Evolutionary conservation across 345 rosid species (phyloP).

Genomic region (Alliaria petiolata): DNA sequence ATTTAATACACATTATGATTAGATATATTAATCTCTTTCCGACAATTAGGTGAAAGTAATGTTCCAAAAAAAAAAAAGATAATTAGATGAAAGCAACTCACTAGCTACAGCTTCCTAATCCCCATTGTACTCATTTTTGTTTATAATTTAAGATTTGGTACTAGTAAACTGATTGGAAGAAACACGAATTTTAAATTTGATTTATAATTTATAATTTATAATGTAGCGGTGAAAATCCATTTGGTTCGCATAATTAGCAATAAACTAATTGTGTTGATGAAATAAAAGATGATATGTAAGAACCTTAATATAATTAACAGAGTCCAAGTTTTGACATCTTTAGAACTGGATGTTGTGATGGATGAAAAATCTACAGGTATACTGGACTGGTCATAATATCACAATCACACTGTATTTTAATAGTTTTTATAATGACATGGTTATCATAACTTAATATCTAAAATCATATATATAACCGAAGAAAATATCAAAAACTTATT

Average conservation of each 20-base stretch:
- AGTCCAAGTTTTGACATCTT: background rate
- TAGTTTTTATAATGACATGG: no score
- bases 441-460: no score
- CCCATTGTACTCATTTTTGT: background rate
- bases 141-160: constrained; percentile 19
- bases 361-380: background rate
- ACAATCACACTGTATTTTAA: no score
- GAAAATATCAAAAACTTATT: background rate
- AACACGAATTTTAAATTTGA: background rate
- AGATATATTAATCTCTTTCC: constrained; percentile 1
- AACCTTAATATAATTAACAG: background rate
- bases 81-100: constrained; percentile 26
- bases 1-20: background rate
- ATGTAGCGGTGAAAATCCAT: background rate
- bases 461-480: background rate
- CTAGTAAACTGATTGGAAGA: constrained; percentile 15
- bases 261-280: no score
- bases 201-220: background rate
- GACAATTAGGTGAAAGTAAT: constrained; percentile 15
- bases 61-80: no score
- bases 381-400: no score
- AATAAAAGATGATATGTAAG: background rate
- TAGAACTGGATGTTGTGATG: background rate
- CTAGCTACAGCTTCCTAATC: constrained; percentile 3
- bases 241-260: background rate